phyloP scores from a whole-genome alignment of 345 rosid genomes.

The Hibiscus syriacus region DNA sequence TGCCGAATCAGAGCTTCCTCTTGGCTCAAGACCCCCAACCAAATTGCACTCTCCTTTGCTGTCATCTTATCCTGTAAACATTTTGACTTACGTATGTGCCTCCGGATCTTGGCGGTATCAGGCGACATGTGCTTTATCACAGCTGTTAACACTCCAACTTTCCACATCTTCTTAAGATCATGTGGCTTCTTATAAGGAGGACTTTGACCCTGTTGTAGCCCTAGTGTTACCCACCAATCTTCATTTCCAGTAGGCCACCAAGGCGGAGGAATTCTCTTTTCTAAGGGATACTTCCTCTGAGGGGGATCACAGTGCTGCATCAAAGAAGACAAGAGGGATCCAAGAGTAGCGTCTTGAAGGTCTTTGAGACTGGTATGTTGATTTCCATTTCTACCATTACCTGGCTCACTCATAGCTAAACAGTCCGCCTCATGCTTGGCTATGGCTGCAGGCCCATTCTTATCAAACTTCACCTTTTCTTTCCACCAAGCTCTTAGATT shows the following conservation, averaged over 20 bases:
- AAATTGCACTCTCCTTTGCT: conserved; percentile 95
- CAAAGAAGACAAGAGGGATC: conserved; percentile 75
- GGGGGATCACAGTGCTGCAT: conserved; percentile 99
- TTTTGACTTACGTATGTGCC: conserved; percentile 86
- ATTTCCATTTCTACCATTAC: conserved; percentile 43
- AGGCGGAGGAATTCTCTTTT: conserved; percentile 85
- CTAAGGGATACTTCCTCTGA: conserved; percentile 89
- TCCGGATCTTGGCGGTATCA: conserved; percentile 85
- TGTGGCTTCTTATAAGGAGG: conserved; percentile 95
- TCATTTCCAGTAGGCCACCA: conserved; percentile 98
- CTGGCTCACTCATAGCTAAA: conserved; percentile 54
- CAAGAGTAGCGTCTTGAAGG: conserved; percentile 92
- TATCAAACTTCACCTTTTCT: conserved; percentile 97
- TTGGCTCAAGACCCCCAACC: conserved; percentile 80
- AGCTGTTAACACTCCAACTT: conserved; percentile 93
- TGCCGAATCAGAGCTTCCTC: conserved; percentile 73
- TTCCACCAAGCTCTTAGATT: conserved; percentile 99
- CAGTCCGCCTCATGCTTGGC: conserved; percentile 74
- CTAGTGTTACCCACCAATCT: conserved; percentile 89
- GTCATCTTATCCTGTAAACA: conserved; percentile 99
- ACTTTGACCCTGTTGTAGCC: conserved; percentile 49
- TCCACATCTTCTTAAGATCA: conserved; percentile 98
- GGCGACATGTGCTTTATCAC: conserved; percentile 97
- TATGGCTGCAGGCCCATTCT: conserved; percentile 95
- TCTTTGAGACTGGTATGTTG: conserved; percentile 69